Conservation (phyloP, 108 stramenopile genomes). For the Mediolabrus comicus region DNA sequence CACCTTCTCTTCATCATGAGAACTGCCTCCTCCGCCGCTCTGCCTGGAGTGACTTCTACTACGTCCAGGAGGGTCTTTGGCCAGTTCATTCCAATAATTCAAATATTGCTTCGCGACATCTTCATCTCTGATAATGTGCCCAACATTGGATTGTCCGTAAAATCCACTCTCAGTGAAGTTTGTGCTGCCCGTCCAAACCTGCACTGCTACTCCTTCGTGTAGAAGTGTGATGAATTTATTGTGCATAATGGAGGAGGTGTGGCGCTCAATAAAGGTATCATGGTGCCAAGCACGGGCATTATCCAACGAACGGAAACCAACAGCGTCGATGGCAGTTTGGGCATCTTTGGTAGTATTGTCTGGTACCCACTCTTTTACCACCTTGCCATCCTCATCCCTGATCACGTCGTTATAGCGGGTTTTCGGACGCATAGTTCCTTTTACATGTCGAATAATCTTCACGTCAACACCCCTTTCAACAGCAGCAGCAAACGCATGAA, state of each 20-base stretch:
- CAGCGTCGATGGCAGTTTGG: conserved; percentile 18
- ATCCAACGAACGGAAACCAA: conserved; percentile 26
- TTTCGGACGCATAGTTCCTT: conserved; percentile 16
- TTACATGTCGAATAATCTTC: conserved; percentile 42
- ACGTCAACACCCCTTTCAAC: conserved; percentile 40
- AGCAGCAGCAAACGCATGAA: conserved; percentile 34
- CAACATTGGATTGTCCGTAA: conserved; percentile 33
- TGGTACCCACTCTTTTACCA: conserved; percentile 37
- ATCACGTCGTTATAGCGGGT: conserved; percentile 15
- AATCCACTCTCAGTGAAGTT: conserved; percentile 41
- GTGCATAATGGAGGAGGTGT: conserved; percentile 40
- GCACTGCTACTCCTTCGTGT: conserved; percentile 7
- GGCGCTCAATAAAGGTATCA: conserved; percentile 43
- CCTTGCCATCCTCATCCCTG: conserved; percentile 29
- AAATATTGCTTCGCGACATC: conserved; percentile 18
- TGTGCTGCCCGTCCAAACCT: conserved; percentile 35
- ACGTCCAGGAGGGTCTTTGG: conserved; percentile 23
- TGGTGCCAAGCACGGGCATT: conserved; percentile 33
- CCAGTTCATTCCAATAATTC: conserved; percentile 30
- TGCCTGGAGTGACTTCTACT: conserved; percentile 6
- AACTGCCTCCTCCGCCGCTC: not conserved
- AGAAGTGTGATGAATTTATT: conserved; percentile 45
- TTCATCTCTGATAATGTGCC: conserved; percentile 35
- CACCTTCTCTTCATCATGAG: not conserved
- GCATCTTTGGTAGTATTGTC: conserved; percentile 24